Base-by-base conservation (phyloP, 805 yeast species). In the Candida endomychidarum region DNA sequence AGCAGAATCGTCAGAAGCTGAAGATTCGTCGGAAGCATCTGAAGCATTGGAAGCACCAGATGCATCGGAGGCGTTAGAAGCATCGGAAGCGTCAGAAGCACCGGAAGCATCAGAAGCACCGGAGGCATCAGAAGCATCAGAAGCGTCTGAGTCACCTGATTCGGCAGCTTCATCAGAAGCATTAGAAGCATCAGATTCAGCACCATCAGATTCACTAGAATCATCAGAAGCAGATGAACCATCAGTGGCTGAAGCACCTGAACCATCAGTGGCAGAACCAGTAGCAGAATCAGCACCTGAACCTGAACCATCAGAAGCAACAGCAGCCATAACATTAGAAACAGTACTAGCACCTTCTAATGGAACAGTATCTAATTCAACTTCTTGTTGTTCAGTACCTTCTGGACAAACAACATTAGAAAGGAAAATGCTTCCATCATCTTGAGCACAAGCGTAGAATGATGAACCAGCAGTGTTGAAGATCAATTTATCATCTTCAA, bases 401-500 rank as follows among this genome's bases (percentile, higher is more conserved):
- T 41, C 38, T 14, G 20, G 24, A 37, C 46, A 42, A 18, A 34
- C 42, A 36, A 41, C 44, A 27, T 26, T 24, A 16, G 44, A 36
- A n/a, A 45, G 21, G 16, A 34, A 20, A 18, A 41, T 32, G 12
- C 24, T 33, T 11, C 34, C 38, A 16, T 30, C 38, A 19, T 16
- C 20, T 33, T 16, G 26, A 31, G 34, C 34, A 49, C 67, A 61
- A 29, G 60, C 59, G 44, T 40, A 60, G 48, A 57, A 62, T 27
- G 40, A 38, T 19, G 51, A 51, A 14, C 29, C 18, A 24, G 36
- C 9, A 22, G 52, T 38, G 24, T 53, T 52, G 38, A 34, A 38
- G 53, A 65, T 61, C 46, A 63, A 58, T 35, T 48, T 42, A 21
- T 53, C 53, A 43, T 53, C 58, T 26, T 37, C 46, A 25, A 53